Base-by-base conservation (phyloP, 305 asterid species). In the Solanum chacoense region DNA sequence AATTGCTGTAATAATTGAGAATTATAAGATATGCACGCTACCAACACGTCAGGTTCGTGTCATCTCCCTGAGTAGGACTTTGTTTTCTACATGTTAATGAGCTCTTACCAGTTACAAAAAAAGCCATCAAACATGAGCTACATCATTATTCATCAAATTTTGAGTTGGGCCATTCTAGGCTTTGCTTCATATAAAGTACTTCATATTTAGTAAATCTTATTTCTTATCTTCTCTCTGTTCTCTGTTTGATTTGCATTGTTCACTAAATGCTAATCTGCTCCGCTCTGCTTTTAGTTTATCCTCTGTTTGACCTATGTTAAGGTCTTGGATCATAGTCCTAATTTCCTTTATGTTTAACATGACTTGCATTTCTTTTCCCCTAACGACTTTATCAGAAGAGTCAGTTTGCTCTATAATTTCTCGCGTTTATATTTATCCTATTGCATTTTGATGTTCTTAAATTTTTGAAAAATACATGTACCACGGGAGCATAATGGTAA, bases 21-120 rank as follows among this genome's bases (percentile, higher is more conserved):
- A 88, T n/a, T 95, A 94, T 92, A 94, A 94, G 89, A 92, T 93
- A 32, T 91, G 93, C 69, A 87, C 90, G 38, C 96, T 96, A 59
- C 26, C 65, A 72, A 95, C 99, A 2, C 98, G 84, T 83, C 99
- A 97, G 98, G 98, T 97, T 45, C 73, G 92, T 89, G 31, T 85
- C 77, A 37, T 73, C 89, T 72, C 75, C 37, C 24, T 45, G 6
- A 45, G 20, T 29, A 18, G 65, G 86, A 31, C 40, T 63, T n/a
- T 55, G 67, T 75, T 55, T 86, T 11, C 79, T 85, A 16, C 38
- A 26, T 24, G 65, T 24, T 38, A 79, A 5, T 2, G 35, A 38
- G 32, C 85, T 79, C 69, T 42, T 13, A 14, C 31, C 85, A 40
- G 85, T 79, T 79, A 79, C 34, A 28, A 26, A 29, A 73, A 28